These are phyloP conservation scores for Annulohypoxylon truncatum DNA, from an alignment of 2,329 filamentous ascomycete species.

Conservation along the genomic window DNA sequence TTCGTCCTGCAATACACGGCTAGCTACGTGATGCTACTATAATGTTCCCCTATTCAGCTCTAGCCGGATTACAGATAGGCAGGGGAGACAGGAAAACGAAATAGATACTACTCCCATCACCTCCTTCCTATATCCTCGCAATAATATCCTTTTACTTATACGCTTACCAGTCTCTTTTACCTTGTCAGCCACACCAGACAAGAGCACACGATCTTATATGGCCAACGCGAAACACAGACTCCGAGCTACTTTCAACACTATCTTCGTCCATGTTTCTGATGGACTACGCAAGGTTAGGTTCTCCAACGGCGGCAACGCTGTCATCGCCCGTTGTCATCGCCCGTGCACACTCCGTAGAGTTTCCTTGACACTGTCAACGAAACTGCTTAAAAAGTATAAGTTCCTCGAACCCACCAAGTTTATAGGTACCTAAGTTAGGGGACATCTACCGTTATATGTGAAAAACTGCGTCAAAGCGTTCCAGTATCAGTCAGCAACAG, in stretches of 20 bases:
- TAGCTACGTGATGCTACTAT: slow-evolving; percentile 7
- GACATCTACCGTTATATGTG: too few species aligned
- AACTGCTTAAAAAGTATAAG: slow-evolving; percentile 19
- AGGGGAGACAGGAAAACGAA: background rate
- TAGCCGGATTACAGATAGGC: background rate
- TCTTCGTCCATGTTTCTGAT: background rate
- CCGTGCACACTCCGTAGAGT: slow-evolving; percentile 4
- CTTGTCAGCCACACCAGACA: background rate
- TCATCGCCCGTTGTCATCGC: background rate
- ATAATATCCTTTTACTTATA: slow-evolving; percentile 8
- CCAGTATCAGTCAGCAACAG: background rate
- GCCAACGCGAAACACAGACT: background rate
- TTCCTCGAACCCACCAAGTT: background rate
- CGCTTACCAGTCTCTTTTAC: background rate
- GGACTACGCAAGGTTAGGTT: slow-evolving; percentile 12
- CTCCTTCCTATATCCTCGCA: background rate
- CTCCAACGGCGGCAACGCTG: slow-evolving; percentile 6
- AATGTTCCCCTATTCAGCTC: slow-evolving; percentile 3
- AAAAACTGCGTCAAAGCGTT: background rate
- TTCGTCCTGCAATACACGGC: slow-evolving; percentile 1
- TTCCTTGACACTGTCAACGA: slow-evolving; percentile 1
- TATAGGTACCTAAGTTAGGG: background rate
- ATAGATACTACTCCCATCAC: background rate
- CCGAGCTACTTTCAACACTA: background rate
- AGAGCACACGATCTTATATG: background rate